A percentile compares a stretch with the other conserved stretches of the same genome.
Conservation (phyloP, 2,329 filamentous ascomycete species). For the Xylariomycetidae sp. region DNA sequence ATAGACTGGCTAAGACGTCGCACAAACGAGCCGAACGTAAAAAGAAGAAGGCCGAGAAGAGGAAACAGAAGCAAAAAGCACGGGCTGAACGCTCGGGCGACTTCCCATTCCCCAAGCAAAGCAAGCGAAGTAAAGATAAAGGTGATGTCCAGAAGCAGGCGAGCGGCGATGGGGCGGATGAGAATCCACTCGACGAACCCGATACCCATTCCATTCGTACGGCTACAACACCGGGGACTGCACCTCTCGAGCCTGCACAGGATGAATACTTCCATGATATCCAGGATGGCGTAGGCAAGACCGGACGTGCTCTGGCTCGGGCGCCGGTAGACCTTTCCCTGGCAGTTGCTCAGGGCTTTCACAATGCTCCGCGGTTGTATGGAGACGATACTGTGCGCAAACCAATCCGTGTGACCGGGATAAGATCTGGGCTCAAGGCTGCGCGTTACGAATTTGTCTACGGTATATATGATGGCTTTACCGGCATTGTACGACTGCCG, state of each 20-base stretch:
- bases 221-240: slow-evolving; percentile 21
- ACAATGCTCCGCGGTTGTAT: slow-evolving; percentile 66
- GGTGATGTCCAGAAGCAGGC: background rate
- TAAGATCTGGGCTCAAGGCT: slow-evolving; percentile 58
- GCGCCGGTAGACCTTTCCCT: slow-evolving; percentile 59
- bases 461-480: slow-evolving; percentile 62
- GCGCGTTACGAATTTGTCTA: slow-evolving; percentile 58
- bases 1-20: slow-evolving; percentile 53
- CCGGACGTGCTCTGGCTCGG: slow-evolving; percentile 45
- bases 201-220: slow-evolving; percentile 14
- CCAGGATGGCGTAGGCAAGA: slow-evolving; percentile 46
- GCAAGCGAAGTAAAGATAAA: slow-evolving; percentile 2
- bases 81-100: slow-evolving; percentile 12
- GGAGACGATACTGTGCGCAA: slow-evolving; percentile 65
- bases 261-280: slow-evolving; percentile 46
- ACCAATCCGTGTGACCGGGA: slow-evolving; percentile 59
- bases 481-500: slow-evolving; percentile 58
- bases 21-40: slow-evolving; percentile 49
- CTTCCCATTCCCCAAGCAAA: slow-evolving; percentile 15
- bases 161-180: slow-evolving; percentile 1
- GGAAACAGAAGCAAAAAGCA: slow-evolving; percentile 15
- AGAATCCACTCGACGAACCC: background rate
- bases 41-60: slow-evolving; percentile 35
- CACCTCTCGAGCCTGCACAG: slow-evolving; percentile 24
- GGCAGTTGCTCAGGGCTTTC: slow-evolving; percentile 63